Conservation (phyloP, 2,329 filamentous ascomycete genomes). For the Ceratocystis papillata region DNA sequence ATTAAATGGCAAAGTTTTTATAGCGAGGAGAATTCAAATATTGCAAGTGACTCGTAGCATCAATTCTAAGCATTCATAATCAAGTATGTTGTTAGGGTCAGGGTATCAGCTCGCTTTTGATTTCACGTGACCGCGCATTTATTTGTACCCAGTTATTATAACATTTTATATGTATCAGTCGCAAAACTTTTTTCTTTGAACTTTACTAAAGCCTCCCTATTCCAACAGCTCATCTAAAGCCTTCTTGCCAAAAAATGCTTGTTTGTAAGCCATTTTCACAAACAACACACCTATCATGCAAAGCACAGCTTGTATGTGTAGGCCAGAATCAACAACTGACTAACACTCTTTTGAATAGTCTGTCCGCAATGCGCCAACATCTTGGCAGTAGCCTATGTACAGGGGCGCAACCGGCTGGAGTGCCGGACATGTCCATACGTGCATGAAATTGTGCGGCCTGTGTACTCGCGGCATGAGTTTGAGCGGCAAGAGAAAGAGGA, state of each 20-base stretch:
- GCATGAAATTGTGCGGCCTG: slow-evolving; percentile 65
- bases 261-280: slow-evolving; percentile 44
- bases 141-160: too few relatives aligned
- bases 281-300: too few relatives aligned
- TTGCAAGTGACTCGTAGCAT: too few relatives aligned
- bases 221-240: background rate
- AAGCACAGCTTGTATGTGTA: background rate
- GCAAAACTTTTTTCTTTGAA: background rate
- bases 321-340: slow-evolving; percentile 20
- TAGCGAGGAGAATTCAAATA: background rate
- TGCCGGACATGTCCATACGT: slow-evolving; percentile 94
- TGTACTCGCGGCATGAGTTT: slow-evolving; percentile 75
- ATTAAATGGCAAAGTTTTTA: too few relatives aligned
- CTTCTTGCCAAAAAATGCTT: slow-evolving; percentile 40
- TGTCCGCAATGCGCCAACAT: slow-evolving; percentile 77
- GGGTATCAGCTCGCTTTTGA: background rate
- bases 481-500: slow-evolving; percentile 79
- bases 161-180: too few relatives aligned
- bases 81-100: too few relatives aligned
- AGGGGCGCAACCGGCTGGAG: slow-evolving; percentile 69
- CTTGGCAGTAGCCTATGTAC: slow-evolving; percentile 57
- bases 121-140: background rate
- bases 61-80: too few relatives aligned
- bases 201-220: background rate
- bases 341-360: slow-evolving; percentile 41